Evolutionary conservation across 345 rosid genomes (phyloP), one percentile per base, ranked within the genome.

Genomic region (Sonneratia alba): DNA sequence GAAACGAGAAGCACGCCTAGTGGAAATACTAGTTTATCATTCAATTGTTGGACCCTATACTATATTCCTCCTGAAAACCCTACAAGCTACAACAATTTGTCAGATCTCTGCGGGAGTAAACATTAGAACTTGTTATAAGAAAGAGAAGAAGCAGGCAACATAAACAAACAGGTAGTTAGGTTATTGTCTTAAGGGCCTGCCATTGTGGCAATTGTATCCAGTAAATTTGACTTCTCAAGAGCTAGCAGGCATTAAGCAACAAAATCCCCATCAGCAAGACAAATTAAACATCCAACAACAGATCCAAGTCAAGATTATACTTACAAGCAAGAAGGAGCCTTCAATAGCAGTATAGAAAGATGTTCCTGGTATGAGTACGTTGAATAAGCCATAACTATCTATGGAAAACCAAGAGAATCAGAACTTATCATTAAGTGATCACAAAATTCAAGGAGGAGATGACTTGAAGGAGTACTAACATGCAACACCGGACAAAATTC

Each of bases 401-500:
- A 84, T 67, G 73, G 79, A 76, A 67, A 59, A 69, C 56, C 76
- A 53, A 22, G 18, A 42, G 61, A 16, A 37, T 12, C n/a, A 72
- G 22, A 45, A 24, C 42, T 53, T 40, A 37, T 67, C 32, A 59
- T 21, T 64, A 53, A 53, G 22, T 66, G 43, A 42, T 15, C 4
- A 51, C 14, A 66, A 63, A 53, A 59, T 61, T 76, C 18, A n/a
- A 49, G 57, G 79, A 16, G 36, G 34, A 75, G 69, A 73, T 49
- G 22, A 72, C 73, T 72, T 67, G 36, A 70, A 68, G 74, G 15
- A 77, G 66, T 36, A 77, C 90, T 51, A 80, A 95, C 98, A 95
- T 76, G 96, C 91, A 87, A 90, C 90, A 70, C 99, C 97, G 36
- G 99, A 92, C 72, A 95, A 77, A 85, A 95, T 92, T 81, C 99